A percentile compares a stretch with the other conserved stretches of the same genome.
Evolutionary conservation across 768 basidiomycete species (phyloP).

Genomic region (Cyclocybe aegerita): DNA sequence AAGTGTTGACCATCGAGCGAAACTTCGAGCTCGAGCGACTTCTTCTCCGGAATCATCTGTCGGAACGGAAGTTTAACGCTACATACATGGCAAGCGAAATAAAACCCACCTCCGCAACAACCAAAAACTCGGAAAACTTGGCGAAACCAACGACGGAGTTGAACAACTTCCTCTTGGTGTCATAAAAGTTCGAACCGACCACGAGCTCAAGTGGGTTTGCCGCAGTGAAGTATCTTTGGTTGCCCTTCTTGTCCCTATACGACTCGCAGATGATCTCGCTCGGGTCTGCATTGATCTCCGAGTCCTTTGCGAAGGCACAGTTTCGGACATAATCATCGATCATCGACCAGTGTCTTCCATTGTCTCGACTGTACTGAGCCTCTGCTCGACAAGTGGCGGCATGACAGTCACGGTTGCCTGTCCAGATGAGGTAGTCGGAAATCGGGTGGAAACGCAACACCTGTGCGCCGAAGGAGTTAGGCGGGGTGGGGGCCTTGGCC

Average conservation of each 20-base stretch:
- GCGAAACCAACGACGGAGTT: conserved; percentile 91
- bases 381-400: conserved; percentile 61
- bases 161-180: conserved; percentile 68
- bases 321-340: conserved; percentile 88
- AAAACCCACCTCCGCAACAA: conserved; percentile 83
- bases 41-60: conserved; percentile 51
- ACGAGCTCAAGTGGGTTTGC: conserved; percentile 77
- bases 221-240: conserved; percentile 57
- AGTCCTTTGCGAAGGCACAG: conserved; percentile 91
- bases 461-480: conserved; percentile 77
- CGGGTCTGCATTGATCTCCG: conserved; percentile 74
- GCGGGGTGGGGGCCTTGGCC: conserved; percentile 58
- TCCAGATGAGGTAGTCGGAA: conserved; percentile 88
- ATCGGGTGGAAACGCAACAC: conserved; percentile 87
- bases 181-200: conserved; percentile 72
- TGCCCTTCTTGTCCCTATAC: conserved; percentile 78
- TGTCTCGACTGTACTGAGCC: conserved; percentile 71
- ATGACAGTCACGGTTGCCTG: conserved; percentile 71
- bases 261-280: conserved; percentile 92
- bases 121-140: conserved; percentile 94
- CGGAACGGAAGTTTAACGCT: background rate
- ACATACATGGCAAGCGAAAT: background rate
- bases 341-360: conserved; percentile 74
- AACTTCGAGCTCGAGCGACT: conserved; percentile 81
- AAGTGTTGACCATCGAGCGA: conserved; percentile 89